These are phyloP conservation scores for Tephrocybe sp. DNA, from an alignment of 768 basidiomycete species.

Conservation along the genomic window DNA sequence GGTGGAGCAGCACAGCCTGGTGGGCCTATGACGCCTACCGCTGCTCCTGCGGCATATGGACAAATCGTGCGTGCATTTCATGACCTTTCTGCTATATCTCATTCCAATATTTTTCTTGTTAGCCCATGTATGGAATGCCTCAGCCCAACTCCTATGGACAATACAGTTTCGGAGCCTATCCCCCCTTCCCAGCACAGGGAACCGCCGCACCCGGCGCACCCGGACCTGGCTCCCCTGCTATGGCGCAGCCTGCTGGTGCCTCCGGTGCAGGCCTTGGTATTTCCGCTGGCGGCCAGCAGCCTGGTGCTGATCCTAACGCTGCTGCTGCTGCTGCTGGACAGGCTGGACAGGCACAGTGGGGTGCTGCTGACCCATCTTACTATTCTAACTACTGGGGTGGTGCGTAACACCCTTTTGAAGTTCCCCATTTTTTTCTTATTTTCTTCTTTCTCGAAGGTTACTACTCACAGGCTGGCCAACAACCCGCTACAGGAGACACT, in stretches of 20 bases:
- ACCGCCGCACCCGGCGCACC: slow-evolving; percentile 47
- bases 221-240: slow-evolving; percentile 55
- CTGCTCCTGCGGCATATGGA: slow-evolving; percentile 67
- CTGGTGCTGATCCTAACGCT: slow-evolving; percentile 53
- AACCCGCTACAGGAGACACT: slow-evolving; percentile 53
- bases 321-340: slow-evolving; percentile 52
- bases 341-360: slow-evolving; percentile 76
- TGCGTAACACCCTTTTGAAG: slow-evolving; percentile 33
- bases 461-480: slow-evolving; percentile 71
- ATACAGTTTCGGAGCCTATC: slow-evolving; percentile 75
- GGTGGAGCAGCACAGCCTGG: slow-evolving; percentile 56
- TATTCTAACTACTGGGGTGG: slow-evolving; percentile 87
- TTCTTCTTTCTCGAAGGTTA: slow-evolving; percentile 54
- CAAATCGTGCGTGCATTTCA: slow-evolving; percentile 61
- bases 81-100: slow-evolving; percentile 1
- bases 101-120: too few relatives aligned
- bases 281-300: slow-evolving; percentile 55
- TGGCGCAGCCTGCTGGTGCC: slow-evolving; percentile 56
- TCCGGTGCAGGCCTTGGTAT: slow-evolving; percentile 56
- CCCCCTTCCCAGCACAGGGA: slow-evolving; percentile 65
- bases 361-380: slow-evolving; percentile 70
- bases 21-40: slow-evolving; percentile 57
- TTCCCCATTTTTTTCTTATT: slow-evolving; percentile 10
- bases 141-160: slow-evolving; percentile 79
- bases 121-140: slow-evolving; percentile 92